Evolutionary conservation across 2,329 filamentous ascomycete genomes (phyloP).

Genomic region (Didymella pinodella): DNA sequence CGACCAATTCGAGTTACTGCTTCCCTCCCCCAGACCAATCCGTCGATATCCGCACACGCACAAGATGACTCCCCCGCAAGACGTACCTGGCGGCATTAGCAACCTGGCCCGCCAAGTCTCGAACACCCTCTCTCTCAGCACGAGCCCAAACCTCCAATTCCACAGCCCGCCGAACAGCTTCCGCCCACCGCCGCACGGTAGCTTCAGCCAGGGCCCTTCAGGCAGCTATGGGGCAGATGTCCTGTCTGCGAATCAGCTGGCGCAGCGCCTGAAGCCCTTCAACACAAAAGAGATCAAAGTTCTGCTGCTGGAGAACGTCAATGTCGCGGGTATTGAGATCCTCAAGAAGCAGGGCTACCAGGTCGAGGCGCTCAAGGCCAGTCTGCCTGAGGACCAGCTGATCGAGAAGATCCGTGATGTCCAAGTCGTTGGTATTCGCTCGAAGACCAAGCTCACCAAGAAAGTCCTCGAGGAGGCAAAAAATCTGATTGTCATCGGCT

Average conservation of each 20-base stretch:
- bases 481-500: constrained; percentile 94
- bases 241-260: constrained; percentile 47
- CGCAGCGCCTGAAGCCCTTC: constrained; percentile 92
- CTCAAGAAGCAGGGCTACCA: constrained; percentile 89
- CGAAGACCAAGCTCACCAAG: constrained; percentile 92
- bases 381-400: constrained; percentile 88
- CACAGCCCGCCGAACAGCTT: constrained; percentile 73
- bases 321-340: constrained; percentile 85
- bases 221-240: constrained; percentile 24
- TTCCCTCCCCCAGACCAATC: constrained; percentile 19
- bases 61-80: constrained; percentile 49
- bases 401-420: constrained; percentile 98
- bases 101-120: constrained; percentile 58
- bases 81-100: constrained; percentile 45
- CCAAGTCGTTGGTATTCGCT: constrained; percentile 97
- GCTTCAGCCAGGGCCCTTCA: constrained; percentile 51
- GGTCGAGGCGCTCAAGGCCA: constrained; percentile 89
- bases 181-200: constrained; percentile 48
- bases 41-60: constrained; percentile 29
- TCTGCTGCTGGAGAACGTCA: constrained; percentile 93
- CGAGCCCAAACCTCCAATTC: constrained; percentile 77
- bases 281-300: constrained; percentile 97
- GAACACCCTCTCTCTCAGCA: constrained; percentile 72
- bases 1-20: constrained; percentile 30
- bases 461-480: constrained; percentile 87